phyloP scores from a whole-genome alignment of 2,329 filamentous ascomycete species.

The Graphiopsis chlorocephala region DNA sequence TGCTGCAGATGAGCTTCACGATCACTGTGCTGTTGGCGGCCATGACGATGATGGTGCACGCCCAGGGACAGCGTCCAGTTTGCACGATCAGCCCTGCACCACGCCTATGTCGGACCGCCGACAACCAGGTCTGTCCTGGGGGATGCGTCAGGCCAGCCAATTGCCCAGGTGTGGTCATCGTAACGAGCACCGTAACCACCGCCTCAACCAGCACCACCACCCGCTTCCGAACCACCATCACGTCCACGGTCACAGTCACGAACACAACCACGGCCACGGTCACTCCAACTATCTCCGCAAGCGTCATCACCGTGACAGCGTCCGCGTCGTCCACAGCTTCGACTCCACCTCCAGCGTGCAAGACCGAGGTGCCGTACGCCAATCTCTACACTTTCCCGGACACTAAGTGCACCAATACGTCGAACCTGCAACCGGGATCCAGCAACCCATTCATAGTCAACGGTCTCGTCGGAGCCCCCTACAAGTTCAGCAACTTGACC shows the following conservation, averaged over 20 bases:
- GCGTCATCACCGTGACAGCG: not conserved
- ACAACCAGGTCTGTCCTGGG: not conserved
- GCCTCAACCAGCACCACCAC: not conserved
- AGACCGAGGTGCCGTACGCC: not conserved
- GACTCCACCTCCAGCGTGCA: not conserved
- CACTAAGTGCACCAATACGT: not conserved
- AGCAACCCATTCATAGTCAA: not conserved
- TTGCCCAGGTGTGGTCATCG: not conserved
- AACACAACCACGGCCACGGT: not conserved
- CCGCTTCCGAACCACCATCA: not conserved
- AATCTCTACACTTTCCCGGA: not conserved
- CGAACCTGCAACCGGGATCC: not conserved
- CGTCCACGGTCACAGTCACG: not conserved
- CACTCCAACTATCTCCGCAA: not conserved
- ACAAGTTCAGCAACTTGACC: not conserved
- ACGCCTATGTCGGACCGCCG: not conserved
- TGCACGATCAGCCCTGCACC: not conserved
- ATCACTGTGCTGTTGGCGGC: not conserved
- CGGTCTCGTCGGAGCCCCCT: not conserved
- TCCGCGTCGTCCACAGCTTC: not conserved
- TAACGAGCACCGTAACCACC: not conserved
- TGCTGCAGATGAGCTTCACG: not conserved
- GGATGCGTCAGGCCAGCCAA: not conserved
- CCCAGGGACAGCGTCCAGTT: too few species aligned
- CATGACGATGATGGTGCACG: not conserved